Base-by-base conservation (phyloP, 768 basidiomycete genomes). In the Amylocystis lapponica region DNA sequence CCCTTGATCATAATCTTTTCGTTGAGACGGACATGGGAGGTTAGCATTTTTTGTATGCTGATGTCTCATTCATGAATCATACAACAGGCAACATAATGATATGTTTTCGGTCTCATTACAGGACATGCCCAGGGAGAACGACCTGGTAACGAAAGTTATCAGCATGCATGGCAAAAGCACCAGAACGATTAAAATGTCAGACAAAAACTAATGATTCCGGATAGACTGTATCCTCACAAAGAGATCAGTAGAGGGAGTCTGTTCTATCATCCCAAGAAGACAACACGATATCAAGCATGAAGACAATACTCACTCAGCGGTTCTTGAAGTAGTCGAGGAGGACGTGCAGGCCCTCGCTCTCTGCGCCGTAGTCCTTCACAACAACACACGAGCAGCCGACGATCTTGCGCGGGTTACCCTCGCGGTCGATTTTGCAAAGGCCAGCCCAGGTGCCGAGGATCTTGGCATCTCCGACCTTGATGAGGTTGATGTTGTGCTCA, bases 401-500 rank as follows among this genome's bases (percentile, higher is more conserved):
- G 60, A 98, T 74, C 77, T 98, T 98, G 65, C 95, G 78, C 36
- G 95, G 87, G 72, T 96, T 97, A 54, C 95, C 95, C 74, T 98
- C 95, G 60, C 91, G 83, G 74, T 99, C 95, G 66, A 98, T 94
- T 79, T 99, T 99, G 85, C 95, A 97, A 50, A 99, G 80, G 61
- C 95, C 94, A 56, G 91, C 93, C 95, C 95, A 98, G 55, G 86
- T 90, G 27, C 95, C 95, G 61, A 99, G 86, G 53, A 95, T 81
- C 73, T 99, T 99, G 61, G 91, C 86, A 67, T 98, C 95, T 58
- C 89, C 89, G 54, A 94, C 90, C 74, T 97, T 98, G 89, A 99
- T 97, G 52, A 99, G 74, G 76, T 93, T 92, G 74, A 98, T 97
- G 71, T 94, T 95, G 83, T 98, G 94, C 74, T 96, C 93, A 50